Conservation (phyloP, 495 filamentous ascomycete species). For the Pseudoneurospora amorphoporcata region DNA sequence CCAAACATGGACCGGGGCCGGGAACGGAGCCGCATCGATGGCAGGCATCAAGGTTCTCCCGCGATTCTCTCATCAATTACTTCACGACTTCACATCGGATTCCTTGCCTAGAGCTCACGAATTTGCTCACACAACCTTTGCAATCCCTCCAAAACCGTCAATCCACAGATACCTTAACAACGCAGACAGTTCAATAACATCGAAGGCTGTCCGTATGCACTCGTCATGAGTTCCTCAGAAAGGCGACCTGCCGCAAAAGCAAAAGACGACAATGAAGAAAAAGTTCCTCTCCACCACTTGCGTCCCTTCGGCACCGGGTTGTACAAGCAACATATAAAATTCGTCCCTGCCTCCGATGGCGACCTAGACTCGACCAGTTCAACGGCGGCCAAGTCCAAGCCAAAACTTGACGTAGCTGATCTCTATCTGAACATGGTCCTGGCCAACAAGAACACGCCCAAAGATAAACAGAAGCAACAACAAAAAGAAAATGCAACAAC, state of each 20-base stretch:
- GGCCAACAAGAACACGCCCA: conserved; percentile 19
- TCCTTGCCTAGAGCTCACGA: neutral
- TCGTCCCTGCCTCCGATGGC: conserved; percentile 57
- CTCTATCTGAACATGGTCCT: conserved; percentile 67
- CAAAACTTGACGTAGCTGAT: conserved; percentile 41
- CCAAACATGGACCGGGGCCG: neutral
- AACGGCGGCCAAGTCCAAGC: conserved; percentile 6
- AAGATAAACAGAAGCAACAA: neutral
- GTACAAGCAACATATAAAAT: conserved; percentile 65
- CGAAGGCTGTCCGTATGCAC: neutral
- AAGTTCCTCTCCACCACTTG: conserved; percentile 59
- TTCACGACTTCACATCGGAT: neutral
- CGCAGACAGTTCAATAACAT: neutral
- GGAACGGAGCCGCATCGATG: neutral
- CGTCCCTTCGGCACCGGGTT: conserved; percentile 74
- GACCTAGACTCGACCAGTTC: conserved; percentile 32
- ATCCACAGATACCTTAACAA: neutral
- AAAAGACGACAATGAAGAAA: conserved; percentile 34
- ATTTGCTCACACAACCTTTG: neutral
- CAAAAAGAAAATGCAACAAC: conserved; percentile 1
- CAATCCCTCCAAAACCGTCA: neutral
- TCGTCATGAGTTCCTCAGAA: neutral
- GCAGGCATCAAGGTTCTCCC: neutral
- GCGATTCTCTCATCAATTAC: neutral
- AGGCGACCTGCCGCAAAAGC: neutral